These are phyloP conservation scores for Gnomoniopsis smithogilvyi DNA, from an alignment of 2,329 filamentous ascomycete genomes.

Conservation along the genomic window DNA sequence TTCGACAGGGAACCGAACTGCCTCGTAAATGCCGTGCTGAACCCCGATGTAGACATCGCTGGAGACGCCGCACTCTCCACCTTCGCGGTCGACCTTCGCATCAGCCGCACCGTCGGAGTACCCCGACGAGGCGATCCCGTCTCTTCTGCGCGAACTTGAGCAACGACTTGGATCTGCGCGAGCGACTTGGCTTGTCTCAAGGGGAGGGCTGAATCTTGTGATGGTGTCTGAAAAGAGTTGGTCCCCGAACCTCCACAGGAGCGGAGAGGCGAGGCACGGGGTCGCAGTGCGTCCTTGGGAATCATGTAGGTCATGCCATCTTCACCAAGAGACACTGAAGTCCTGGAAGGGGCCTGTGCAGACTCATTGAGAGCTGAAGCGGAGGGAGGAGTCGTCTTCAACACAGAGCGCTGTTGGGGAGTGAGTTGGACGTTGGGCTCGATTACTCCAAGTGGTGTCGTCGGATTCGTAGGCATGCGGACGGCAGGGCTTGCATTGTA, in stretches of 20 bases:
- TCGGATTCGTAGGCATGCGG: slow-evolving; percentile 19
- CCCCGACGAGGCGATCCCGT: slow-evolving; percentile 10
- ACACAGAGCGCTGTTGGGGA: slow-evolving; percentile 18
- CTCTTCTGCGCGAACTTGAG: neutral
- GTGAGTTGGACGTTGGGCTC: slow-evolving; percentile 24
- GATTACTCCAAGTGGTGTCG: slow-evolving; percentile 19
- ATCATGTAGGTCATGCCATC: neutral
- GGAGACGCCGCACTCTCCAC: slow-evolving; percentile 1
- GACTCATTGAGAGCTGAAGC: slow-evolving; percentile 14
- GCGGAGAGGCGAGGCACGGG: neutral
- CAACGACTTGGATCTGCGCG: neutral
- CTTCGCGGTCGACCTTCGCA: slow-evolving; percentile 8
- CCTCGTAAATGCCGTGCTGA: slow-evolving; percentile 12
- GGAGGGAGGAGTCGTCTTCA: slow-evolving; percentile 18
- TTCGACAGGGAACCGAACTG: slow-evolving; percentile 10
- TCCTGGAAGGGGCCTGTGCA: neutral
- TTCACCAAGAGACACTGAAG: neutral
- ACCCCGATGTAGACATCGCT: slow-evolving; percentile 2
- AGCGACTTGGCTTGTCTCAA: slow-evolving; percentile 6
- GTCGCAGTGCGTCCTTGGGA: neutral
- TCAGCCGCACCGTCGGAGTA: slow-evolving; percentile 13
- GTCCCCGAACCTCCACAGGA: neutral
- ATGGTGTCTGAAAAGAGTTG: neutral
- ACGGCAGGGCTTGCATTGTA: slow-evolving; percentile 15
- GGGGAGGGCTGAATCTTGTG: neutral